Percentiles rank a stretch among this genome's conserved stretches.
phyloP scores from a whole-genome alignment of 441 rosid species.

The Pelargonium cotyledonis region DNA sequence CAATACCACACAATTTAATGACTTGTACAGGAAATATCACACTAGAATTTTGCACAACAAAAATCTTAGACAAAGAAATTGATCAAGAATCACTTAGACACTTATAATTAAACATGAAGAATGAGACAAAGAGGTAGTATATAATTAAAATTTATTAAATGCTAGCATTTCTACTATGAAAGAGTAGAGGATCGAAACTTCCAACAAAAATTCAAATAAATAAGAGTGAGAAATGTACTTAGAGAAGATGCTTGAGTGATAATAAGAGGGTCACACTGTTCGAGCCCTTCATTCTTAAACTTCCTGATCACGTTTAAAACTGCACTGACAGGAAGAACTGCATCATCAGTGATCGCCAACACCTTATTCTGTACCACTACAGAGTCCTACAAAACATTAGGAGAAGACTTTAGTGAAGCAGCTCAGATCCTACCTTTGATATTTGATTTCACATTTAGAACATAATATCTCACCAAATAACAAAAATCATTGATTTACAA shows the following conservation, averaged over 20 bases:
- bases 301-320: constrained; percentile 35
- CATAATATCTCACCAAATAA: too few species aligned
- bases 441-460: not conserved
- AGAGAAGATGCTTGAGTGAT: constrained; percentile 61
- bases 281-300: constrained; percentile 24
- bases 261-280: constrained; percentile 43
- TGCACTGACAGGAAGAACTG: constrained; percentile 33
- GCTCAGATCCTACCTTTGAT: not conserved
- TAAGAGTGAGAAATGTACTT: constrained; percentile 27
- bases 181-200: not conserved
- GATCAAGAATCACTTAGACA: too few species aligned
- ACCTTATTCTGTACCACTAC: constrained; percentile 21
- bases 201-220: not conserved
- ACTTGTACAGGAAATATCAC: too few species aligned
- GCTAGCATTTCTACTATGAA: not conserved
- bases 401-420: too few species aligned
- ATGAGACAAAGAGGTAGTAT: too few species aligned
- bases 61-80: too few species aligned
- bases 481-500: not conserved
- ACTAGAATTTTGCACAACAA: too few species aligned
- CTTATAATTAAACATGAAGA: too few species aligned
- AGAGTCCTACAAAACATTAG: constrained; percentile 25
- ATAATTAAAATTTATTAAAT: too few species aligned
- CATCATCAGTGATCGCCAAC: constrained; percentile 41
- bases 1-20: not conserved